Base-by-base conservation (phyloP, 768 basidiomycete genomes). In the Suillus cothurnatus region DNA sequence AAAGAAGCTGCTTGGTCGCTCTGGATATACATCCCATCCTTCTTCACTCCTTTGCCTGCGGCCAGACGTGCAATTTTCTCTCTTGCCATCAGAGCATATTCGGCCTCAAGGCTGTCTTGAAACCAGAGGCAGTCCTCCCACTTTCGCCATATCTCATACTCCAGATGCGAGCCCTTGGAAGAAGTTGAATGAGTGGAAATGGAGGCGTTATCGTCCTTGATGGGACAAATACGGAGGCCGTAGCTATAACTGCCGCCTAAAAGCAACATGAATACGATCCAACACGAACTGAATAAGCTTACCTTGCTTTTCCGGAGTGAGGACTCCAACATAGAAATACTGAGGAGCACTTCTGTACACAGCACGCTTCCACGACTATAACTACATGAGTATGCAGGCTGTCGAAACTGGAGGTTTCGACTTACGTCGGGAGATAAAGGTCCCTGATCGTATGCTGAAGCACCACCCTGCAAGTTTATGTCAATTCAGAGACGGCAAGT, bases 61-160 rank as follows among this genome's bases (percentile, higher is more conserved):
- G 80, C 76, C 14, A 94, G 84, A 38, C 91, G 87, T 32, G 79
- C 80, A 17, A 87, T 88, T 77, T 92, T 93, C 70, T 85, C 83
- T 36, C 86, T 81, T 17, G 92, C 88, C 68, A 86, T 80, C 31
- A 81, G 80, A 23, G 77, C 70, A 69, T 93, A 94, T 71, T 90
- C 88, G 19, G 72, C 67, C 74, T 93, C 92, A 12, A 94, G 78
- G 2, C 78, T 76, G 50, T 89, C 86, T 73, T 94, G 93, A 70
- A 93, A 88, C 79, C 81, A 85, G 12, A 94, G 79, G 65, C 91
- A 93, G 70, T 94, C 93, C 64, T 93, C 93, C 93, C 93, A 94
- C 55, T 83, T 80, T 32, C 93, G 82, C 86, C 90, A 92, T 43
- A 94, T 81, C 17, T 90, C 88, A 71, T 94, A 94, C 64, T 86